Base-by-base conservation (phyloP, 768 basidiomycete genomes). In the Naematelia encephala region DNA sequence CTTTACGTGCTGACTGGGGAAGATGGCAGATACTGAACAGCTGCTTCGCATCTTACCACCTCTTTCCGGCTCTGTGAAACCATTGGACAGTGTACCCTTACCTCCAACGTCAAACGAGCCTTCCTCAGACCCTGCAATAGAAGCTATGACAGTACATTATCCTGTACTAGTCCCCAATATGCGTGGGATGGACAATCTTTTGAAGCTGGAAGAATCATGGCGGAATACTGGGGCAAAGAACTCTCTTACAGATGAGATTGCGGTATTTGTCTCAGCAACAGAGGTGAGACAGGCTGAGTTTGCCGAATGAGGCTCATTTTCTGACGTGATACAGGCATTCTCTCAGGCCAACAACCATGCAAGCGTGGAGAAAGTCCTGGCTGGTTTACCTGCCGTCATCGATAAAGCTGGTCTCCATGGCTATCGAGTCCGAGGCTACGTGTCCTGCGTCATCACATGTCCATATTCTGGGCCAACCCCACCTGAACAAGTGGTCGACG, bases 1-100 rank as follows among this genome's bases (percentile, higher is more conserved):
- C 26, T 22, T 16, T 51, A 45, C 10, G 21, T 48, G 25, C 28
- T 28, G 30, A 25, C 45, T 48, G 16, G 16, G 25, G 16, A 62
- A 94, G 90, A 91, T 94, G 90, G 89, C 86, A 14, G 89, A 89
- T 21, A 92, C 91, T 0, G 80, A 85, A 1, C 84, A 89, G 43
- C 86, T 94, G 12, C 80, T 93, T 3, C 64, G 62, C 0, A 28
- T 44, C n/a, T 48, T 68, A 1, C 60, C 66, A 34, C 46, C 57
- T 8, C 27, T 57, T 19, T 59, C 62, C 28, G 47, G 50, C 42
- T 54, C 34, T 22, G 47, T 27, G 4, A 29, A n/a, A 34, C 8
- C 27, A 3, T 30, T 10, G 13, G n/a, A 3, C 29, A 13, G 27
- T 59, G 5, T 52, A 10, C 43, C 51, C 19, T 23, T 29, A 2